Percentiles rank a stretch among this genome's conserved stretches.
phyloP scores from a whole-genome alignment of 805 yeast genomes.

The Candida succiphila region DNA sequence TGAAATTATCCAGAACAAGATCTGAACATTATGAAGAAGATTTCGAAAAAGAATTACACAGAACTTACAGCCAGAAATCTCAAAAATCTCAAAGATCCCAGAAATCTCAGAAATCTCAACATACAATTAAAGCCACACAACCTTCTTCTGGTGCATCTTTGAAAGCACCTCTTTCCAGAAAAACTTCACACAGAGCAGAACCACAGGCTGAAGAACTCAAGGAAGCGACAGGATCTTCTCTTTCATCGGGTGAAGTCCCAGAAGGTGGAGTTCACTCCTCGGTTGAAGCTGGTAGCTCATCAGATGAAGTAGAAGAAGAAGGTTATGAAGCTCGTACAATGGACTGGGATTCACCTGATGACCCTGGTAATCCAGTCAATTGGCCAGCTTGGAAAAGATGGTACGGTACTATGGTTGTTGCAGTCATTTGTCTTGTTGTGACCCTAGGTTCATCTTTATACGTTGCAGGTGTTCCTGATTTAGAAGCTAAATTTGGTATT shows the following conservation, averaged over 20 bases:
- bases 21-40: constrained; percentile 13
- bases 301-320: constrained; percentile 16
- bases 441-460: constrained; percentile 70
- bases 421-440: constrained; percentile 55
- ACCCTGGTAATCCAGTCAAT: constrained; percentile 55
- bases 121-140: background rate
- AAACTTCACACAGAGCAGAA: background rate
- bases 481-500: constrained; percentile 36
- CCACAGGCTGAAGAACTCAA: constrained; percentile 3
- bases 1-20: constrained; percentile 1
- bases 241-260: background rate
- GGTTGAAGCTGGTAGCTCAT: background rate
- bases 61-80: constrained; percentile 12
- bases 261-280: background rate
- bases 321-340: constrained; percentile 29
- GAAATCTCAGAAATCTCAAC: constrained; percentile 2
- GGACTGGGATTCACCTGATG: constrained; percentile 56
- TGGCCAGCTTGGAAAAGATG: constrained; percentile 61
- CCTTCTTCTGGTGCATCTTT: background rate
- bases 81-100: constrained; percentile 5
- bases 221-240: constrained; percentile 2
- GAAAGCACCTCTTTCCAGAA: background rate
- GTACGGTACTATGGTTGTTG: constrained; percentile 55
- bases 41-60: constrained; percentile 12
- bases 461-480: constrained; percentile 53